Base-by-base conservation (phyloP, 2,329 filamentous ascomycete species). In the Helotiales sp. region DNA sequence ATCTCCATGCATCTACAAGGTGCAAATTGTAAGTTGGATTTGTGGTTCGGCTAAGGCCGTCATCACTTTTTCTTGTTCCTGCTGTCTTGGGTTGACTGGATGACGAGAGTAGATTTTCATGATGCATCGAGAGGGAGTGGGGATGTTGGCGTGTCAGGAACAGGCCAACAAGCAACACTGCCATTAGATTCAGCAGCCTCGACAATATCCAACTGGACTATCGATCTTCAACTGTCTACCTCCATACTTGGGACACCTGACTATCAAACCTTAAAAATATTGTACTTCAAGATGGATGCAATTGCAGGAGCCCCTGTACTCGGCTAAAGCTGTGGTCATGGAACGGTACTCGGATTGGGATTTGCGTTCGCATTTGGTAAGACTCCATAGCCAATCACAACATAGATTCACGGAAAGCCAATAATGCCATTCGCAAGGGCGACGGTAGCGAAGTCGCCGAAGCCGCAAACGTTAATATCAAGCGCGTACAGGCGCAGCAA, bases 321-420 rank as follows among this genome's bases (percentile, higher is more conserved):
- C 30, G 26, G 59, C 6, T 20, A 47, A 47, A 52, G 66, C 10
- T 67, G 54, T 15, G 68, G 69, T 30, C 69, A 67, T 64, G 67
- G 67, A 2, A 69, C 70, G 32, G 65, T 70, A 15, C 34, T 71
- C 22, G 69, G 67, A 4, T 30, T 71, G 7, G 67, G 69, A 26
- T 37, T 63, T 37, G 60, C 47, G 15, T 69, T 71, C 47, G 63
- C 67, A 13, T 24, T 69, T 10, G 63, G 66, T 26, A 69, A 66
- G 60, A 5, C 61, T 32, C 20, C 15, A 49, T 50, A 17, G 15
- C 22, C 34, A 5, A 24, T 37, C 20, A 50, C 26, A 34, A 49
- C 65, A n/a, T 63, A 60, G 59, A 54, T 69, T 4, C 66, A 43
- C 93, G 37, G 37, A 13, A 43, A 50, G 24, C 22, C 22, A 50